phyloP scores from a whole-genome alignment of 2,329 filamentous ascomycete species.

The Catunica adiposa region DNA sequence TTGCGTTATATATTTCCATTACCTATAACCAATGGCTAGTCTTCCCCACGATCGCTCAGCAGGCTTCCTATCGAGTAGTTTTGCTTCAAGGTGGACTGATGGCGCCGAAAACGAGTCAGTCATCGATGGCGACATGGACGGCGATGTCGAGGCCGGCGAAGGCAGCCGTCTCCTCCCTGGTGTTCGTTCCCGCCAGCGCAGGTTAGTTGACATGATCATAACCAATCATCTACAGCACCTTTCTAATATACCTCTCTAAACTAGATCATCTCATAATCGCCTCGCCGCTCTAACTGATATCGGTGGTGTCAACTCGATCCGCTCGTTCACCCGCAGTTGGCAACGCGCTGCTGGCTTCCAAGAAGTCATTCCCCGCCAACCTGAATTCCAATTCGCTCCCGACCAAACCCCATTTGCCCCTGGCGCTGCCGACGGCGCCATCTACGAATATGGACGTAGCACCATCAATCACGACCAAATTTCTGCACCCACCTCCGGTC shows the following conservation, averaged over 20 bases:
- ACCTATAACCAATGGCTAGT: constrained; percentile 10
- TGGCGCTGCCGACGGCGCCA: constrained; percentile 9
- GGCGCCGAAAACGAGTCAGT: not conserved
- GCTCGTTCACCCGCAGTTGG: constrained; percentile 86
- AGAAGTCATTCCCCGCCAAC: constrained; percentile 68
- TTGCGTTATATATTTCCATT: not conserved
- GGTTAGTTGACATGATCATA: not conserved
- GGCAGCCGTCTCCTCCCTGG: constrained; percentile 2
- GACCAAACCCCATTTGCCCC: constrained; percentile 32
- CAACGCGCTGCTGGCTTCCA: constrained; percentile 76
- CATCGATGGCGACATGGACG: not conserved
- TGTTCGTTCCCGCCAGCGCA: constrained; percentile 7
- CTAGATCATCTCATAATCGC: constrained; percentile 42
- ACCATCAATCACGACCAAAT: constrained; percentile 16
- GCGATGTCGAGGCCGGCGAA: constrained; percentile 8
- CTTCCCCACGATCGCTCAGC: constrained; percentile 8
- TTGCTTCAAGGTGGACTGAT: constrained; percentile 11
- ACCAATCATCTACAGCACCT: not conserved
- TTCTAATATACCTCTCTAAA: not conserved
- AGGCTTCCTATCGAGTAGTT: constrained; percentile 12
- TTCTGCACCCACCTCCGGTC: constrained; percentile 21
- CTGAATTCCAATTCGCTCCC: constrained; percentile 52
- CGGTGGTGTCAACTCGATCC: constrained; percentile 83
- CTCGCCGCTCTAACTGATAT: constrained; percentile 48
- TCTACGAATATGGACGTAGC: constrained; percentile 14